phyloP scores from a whole-genome alignment of 345 rosid genomes.

The Populus tremula region DNA sequence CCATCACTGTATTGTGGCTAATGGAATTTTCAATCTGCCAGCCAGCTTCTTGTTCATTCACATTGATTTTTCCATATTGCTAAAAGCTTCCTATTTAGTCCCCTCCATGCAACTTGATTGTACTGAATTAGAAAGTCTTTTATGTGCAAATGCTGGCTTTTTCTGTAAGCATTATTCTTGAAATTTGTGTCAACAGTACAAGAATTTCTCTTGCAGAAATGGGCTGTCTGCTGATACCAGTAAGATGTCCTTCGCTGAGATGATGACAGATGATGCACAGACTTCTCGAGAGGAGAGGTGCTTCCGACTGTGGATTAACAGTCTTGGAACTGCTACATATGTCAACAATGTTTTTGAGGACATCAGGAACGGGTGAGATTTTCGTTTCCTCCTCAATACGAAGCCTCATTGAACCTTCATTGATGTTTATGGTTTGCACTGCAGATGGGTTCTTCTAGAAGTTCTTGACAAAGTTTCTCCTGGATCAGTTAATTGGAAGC shows the following conservation, averaged over 20 bases:
- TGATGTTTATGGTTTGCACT: conserved; percentile 22
- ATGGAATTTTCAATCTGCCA: no score
- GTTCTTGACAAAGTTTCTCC: conserved; percentile 72
- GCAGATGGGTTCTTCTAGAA: conserved; percentile 92
- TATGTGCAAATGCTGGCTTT: neutral
- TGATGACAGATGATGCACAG: conserved; percentile 95
- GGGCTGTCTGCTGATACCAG: conserved; percentile 64
- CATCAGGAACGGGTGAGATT: conserved; percentile 80
- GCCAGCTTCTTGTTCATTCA: neutral
- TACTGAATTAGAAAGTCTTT: no score
- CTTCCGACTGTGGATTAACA: conserved; percentile 96
- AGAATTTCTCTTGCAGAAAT: conserved; percentile 57
- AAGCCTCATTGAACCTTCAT: conserved; percentile 3
- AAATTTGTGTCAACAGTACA: conserved; percentile 9
- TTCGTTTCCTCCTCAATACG: neutral
- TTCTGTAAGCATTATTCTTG: neutral
- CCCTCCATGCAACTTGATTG: no score
- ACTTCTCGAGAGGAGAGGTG: conserved; percentile 98
- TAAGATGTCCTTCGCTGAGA: conserved; percentile 79
- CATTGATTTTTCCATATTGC: neutral
- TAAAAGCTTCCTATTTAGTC: no score
- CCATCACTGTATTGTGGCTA: no score
- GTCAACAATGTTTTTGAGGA: conserved; percentile 90
- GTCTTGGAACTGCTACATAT: conserved; percentile 78
- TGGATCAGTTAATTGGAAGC: conserved; percentile 81